Evolutionary conservation across 441 rosid species (phyloP).

Genomic region (Erysimum cheiri): DNA sequence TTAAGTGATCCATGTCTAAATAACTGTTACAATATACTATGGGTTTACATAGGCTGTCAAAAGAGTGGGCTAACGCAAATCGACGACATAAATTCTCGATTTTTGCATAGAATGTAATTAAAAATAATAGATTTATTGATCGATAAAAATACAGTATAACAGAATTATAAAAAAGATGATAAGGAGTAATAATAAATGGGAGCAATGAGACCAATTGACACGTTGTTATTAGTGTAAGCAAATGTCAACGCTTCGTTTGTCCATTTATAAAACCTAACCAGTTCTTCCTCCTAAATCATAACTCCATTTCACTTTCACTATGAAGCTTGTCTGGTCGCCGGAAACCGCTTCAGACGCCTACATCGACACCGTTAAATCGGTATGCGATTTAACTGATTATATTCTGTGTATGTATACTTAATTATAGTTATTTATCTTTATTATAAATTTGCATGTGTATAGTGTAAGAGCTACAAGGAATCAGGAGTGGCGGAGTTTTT

Average conservation of each 20-base stretch:
- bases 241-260: constrained; percentile 47
- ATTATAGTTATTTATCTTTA: neutral
- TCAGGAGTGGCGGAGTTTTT: constrained; percentile 76
- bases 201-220: constrained; percentile 35
- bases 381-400: constrained; percentile 32
- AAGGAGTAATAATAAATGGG: constrained; percentile 28
- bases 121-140: neutral
- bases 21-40: neutral
- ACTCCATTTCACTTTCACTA: constrained; percentile 37
- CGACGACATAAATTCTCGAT: constrained; percentile 16
- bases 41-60: neutral
- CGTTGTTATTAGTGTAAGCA: constrained; percentile 36
- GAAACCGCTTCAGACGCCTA: constrained; percentile 73
- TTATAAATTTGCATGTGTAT: constrained; percentile 26
- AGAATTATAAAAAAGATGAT: neutral
- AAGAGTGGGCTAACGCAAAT: neutral
- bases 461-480: constrained; percentile 57
- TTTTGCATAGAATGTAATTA: neutral
- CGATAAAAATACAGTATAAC: neutral
- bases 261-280: constrained; percentile 34
- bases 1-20: neutral
- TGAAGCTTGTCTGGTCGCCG: constrained; percentile 85
- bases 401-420: neutral
- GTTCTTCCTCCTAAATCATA: constrained; percentile 28
- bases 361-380: constrained; percentile 63